Conservation (phyloP, 305 asterid genomes). For the Fraxinus xanthoxyloides region DNA sequence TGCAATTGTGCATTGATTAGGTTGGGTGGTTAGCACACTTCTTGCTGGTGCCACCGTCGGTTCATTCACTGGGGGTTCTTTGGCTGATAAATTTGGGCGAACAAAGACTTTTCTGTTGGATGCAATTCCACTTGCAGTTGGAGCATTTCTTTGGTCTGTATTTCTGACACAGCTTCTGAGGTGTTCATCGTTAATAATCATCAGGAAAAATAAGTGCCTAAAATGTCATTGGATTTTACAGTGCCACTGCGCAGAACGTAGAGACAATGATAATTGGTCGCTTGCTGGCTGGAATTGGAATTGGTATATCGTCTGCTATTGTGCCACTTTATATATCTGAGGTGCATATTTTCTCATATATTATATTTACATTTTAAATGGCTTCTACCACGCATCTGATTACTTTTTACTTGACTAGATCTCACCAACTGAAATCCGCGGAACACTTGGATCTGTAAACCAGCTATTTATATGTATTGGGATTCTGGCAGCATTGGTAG, state of each 20-base stretch:
- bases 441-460: constrained; percentile 91
- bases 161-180: constrained; percentile 14
- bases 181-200: constrained; percentile 8
- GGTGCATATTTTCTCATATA: constrained; percentile 39
- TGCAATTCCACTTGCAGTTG: constrained; percentile 85
- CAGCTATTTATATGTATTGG: constrained; percentile 90
- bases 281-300: constrained; percentile 82
- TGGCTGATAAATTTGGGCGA: constrained; percentile 94
- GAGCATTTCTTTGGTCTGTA: constrained; percentile 85
- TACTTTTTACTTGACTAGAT: constrained; percentile 45
- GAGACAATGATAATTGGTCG: constrained; percentile 92
- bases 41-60: constrained; percentile 98
- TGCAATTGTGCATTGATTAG: constrained; percentile 34
- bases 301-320: constrained; percentile 91
- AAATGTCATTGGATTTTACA: constrained; percentile 32
- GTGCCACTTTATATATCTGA: constrained; percentile 99
- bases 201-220: background rate
- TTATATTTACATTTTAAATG: background rate
- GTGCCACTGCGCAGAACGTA: constrained; percentile 74
- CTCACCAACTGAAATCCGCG: constrained; percentile 94
- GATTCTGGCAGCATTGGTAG: constrained; percentile 88
- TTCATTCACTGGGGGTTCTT: constrained; percentile 91
- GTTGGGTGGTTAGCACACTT: constrained; percentile 93
- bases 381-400: constrained; percentile 22
- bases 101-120: constrained; percentile 84